Evolutionary conservation across 306 rosid species (phyloP), one percentile per base, ranked within the genome.

Genomic region (Dicorynia guianensis): DNA sequence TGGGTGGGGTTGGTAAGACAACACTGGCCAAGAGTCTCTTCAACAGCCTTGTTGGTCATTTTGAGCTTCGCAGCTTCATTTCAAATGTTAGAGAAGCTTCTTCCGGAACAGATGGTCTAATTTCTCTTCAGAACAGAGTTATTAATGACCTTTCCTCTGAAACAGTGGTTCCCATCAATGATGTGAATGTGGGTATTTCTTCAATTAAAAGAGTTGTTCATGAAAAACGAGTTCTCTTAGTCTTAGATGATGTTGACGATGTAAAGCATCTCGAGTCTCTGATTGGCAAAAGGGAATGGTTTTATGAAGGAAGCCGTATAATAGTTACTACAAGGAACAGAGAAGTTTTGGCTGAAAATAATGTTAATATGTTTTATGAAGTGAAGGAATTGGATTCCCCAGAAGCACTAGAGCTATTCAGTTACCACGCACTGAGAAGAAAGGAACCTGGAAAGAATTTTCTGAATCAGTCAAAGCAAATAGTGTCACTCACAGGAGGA

Each of bases 1-100:
- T 78, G 79, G 92, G 97, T 4, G 93, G 97, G 12, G 33, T 91
- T 44, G 97, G 97, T 19, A 91, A 91, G 65, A 87, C 97, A 57
- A 91, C 93, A 3, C 83, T 89, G 3, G 93, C 92, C 47, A 89
- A 83, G 84, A 84, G 84, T 35, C 85, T 91, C 14, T 83, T 58
- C 63, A 89, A 87, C 69, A 80, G 38, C 30, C 85, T 91, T 0
- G 85, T 78, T 9, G 61, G 25, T 19, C 63, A 57, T 52, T 91
- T 89, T 48, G 74, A 58, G 50, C 49, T 40, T 46, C 85, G 78
- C 14, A 66, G 87, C 58, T 91, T 91, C 82, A 53, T 91, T 74
- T 60, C 89, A 48, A 69, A 59, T 68, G 85, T 91, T 4, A 82
- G 86, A 79, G 80, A 89, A 73, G 38, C 9, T 56, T 77, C 87